Base-by-base conservation (phyloP, 305 asterid genomes). In the Plantago coronopus region DNA sequence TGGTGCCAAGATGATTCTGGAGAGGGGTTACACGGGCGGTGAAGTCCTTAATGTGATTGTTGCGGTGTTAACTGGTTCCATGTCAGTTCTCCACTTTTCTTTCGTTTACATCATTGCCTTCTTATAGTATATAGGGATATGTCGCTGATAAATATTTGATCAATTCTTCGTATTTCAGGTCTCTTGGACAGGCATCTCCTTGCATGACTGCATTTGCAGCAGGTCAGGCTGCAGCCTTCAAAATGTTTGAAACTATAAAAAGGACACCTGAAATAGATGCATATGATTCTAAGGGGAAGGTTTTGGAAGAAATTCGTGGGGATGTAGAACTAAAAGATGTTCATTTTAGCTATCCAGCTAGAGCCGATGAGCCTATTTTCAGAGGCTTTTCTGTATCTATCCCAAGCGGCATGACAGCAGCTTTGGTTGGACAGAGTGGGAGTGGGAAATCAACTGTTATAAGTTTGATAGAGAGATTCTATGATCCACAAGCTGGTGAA, bases 371-470 rank as follows among this genome's bases (percentile, higher is more conserved):
- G 69, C 74, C 59, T 4, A 81, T 86, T 45, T 79, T 86, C 73
- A 69, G 72, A 55, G 88, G 86, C 51, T 78, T 86, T 70, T 81
- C 95, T 48, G 63, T 86, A 3, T 73, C 50, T 65, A 76, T 86
- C 40, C 76, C 85, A 4, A 78, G 79, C 31, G 95, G 91, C 49
- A 72, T 73, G 16, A 79, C 87, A 0, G 66, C 84, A 2, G 87
- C 94, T 66, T 54, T 85, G 76, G 94, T 85, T 20, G 91, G 95
- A 20, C 84, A 86, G 68, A 86, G 95, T 55, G 95, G 95, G 20
- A 83, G 95, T 14, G 95, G 95, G 7, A 86, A 86, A 65, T 86
- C 95, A 4, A 83, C 95, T 17, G 82, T 81, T 16, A 74, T 86
- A 13, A 81, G 89, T 61, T 72, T 83, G 76, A 75, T 83, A 2